Evolutionary conservation across 768 basidiomycete genomes (phyloP), one percentile per base, ranked within the genome.

Genomic region (Tulasnella sp.): DNA sequence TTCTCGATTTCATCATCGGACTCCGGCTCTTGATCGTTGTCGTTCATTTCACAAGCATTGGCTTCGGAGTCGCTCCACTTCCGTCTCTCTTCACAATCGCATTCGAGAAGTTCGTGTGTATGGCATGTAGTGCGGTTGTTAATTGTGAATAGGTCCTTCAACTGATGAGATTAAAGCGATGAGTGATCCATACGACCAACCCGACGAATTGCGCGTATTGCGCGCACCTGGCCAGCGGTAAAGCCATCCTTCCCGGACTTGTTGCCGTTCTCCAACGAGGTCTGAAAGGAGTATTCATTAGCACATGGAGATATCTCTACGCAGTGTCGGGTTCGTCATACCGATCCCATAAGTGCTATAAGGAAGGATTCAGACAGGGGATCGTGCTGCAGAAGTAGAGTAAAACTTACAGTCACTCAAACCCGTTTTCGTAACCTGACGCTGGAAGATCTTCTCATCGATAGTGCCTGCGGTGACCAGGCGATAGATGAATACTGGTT

Each of bases 401-500:
- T 43, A 51, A 5, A 15, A 75, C 83, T 72, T 66, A 89, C 88
- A 89, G 64, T 88, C 82, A 64, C 90, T 92, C 49, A 98, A 72
- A 3, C 90, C 94, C 10, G 90, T 78, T 71, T 98, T 98, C 17
- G 90, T 96, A 29, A 97, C 83, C 71, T 97, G 94, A 60, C 95
- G 79, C 70, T 97, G 90, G 68, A 80, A 94, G 23, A 95, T 90
- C 73, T 94, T 92, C 73, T 91, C 94, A 68, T 98, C 94, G 64
- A 98, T 96, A 0, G 91, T 83, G 8, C 93, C 91, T 11, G 87
- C 75, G 3, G 90, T 92, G 45, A 94, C 71, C 62, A 95, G 80
- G 27, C 90, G 80, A 68, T 94, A 94, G 50, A 96, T 93, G 67
- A 82, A 89, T 2, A 96, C 94, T 0, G 87, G 84, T 8, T 82